These are phyloP conservation scores for Citrus cavaleriei DNA, from an alignment of 345 rosid species.

Conservation along the genomic window DNA sequence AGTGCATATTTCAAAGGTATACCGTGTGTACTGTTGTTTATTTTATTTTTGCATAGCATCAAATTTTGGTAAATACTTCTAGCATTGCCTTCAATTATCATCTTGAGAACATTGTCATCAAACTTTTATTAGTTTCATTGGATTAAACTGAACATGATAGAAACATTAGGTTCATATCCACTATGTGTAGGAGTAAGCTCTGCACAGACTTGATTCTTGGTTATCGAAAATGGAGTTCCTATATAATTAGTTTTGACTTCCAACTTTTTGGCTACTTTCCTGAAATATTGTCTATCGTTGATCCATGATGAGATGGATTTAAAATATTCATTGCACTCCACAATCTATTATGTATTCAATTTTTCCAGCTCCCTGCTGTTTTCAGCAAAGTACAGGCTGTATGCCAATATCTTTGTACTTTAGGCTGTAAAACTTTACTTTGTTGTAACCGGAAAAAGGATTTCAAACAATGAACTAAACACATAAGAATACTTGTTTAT, in stretches of 20 bases:
- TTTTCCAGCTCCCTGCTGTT: background rate
- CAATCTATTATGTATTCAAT: background rate
- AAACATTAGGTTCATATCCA: background rate
- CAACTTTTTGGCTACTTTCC: background rate
- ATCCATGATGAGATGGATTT: background rate
- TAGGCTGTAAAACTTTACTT: background rate
- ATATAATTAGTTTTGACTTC: background rate
- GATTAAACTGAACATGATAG: background rate
- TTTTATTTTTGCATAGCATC: background rate
- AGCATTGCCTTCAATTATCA: background rate
- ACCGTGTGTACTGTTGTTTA: background rate
- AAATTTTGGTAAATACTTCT: background rate
- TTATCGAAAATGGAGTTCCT: background rate
- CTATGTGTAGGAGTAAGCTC: background rate
- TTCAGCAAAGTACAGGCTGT: background rate
- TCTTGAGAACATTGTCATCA: background rate
- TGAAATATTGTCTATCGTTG: background rate
- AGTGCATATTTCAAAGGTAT: constrained; percentile 91
- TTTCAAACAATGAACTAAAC: background rate
- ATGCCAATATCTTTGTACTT: background rate
- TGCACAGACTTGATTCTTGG: background rate
- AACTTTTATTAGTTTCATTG: background rate
- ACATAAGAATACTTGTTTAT: background rate
- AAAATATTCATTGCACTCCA: background rate
- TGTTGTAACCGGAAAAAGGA: background rate